Evolutionary conservation across 176 grass and related monocot species (phyloP), one percentile per base, ranked within the genome.

Genomic region (Pontederia paniculata): DNA sequence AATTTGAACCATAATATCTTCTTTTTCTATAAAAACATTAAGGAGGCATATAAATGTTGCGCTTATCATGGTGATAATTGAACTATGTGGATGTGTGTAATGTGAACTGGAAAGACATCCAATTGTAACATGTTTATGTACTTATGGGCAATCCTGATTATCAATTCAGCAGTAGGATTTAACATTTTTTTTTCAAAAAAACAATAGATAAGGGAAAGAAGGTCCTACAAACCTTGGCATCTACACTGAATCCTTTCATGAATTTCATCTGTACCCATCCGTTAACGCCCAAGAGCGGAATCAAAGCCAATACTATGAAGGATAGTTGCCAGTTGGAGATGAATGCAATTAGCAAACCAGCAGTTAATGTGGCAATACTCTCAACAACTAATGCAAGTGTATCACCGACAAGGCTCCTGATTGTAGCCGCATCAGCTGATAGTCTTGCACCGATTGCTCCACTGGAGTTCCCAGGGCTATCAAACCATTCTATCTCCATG

Each of bases 401-500:
- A 45, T 94, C 89, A 48, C 88, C 88, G n/a, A 94, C 84, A 60
- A 94, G 84, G 48, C 88, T 77, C 66, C 84, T 84, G 49, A 94
- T 77, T 63, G 88, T 88, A 4, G 88, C 84, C 22, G 88, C 88
- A 71, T 94, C 88, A 44, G 88, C 70, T 21, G 88, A 94, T 60
- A 94, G 41, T 64, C 88, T 83, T 48, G 88, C 88, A 10, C 83
- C 83, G 11, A 88, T 84, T 55, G 77, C 88, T 53, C 89, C 89
- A 73, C 89, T 94, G 12, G 89, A 84, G 52, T 94, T 94, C 50
- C 78, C 74, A 28, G 89, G 77, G 42, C 81, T 71, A 51, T 94
- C 89, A 76, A 94, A 94, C 89, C 89, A 94, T 70, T 73, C 78
- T 8, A 94, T 73, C 60, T 94, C 88, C 88, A 94, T 94, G 50